These are phyloP conservation scores for Metschnikowia chrysomelidarum DNA, from an alignment of 805 yeast genomes.

Conservation along the genomic window DNA sequence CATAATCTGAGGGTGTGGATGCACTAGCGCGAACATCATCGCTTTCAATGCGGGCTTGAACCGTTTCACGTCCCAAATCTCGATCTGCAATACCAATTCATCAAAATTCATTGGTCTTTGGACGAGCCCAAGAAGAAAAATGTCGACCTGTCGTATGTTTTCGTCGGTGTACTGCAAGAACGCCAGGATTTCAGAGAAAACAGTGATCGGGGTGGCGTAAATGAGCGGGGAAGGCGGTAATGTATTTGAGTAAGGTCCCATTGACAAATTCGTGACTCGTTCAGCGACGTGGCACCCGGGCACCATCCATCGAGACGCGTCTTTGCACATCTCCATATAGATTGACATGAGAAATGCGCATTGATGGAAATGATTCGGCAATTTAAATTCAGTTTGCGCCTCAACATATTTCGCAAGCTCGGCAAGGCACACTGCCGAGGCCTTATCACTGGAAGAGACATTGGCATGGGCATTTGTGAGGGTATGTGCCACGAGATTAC, in stretches of 20 bases:
- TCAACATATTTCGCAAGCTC: slow-evolving; percentile 5
- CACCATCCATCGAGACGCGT: slow-evolving; percentile 28
- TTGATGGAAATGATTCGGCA: slow-evolving; percentile 25
- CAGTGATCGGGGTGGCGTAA: slow-evolving; percentile 25
- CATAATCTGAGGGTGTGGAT: slow-evolving; percentile 30
- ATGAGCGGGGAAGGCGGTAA: slow-evolving; percentile 22
- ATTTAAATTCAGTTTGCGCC: not conserved
- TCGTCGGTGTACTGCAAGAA: slow-evolving; percentile 13
- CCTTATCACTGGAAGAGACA: slow-evolving; percentile 13
- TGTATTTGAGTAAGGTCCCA: slow-evolving; percentile 25
- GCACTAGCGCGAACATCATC: slow-evolving; percentile 29
- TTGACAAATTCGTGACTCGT: slow-evolving; percentile 21
- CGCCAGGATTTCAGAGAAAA: slow-evolving; percentile 14
- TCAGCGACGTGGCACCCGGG: slow-evolving; percentile 16
- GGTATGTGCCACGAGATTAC: slow-evolving; percentile 14
- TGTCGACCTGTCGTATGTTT: slow-evolving; percentile 7
- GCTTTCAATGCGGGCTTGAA: slow-evolving; percentile 25
- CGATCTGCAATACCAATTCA: slow-evolving; percentile 28
- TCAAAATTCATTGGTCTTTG: slow-evolving; percentile 12
- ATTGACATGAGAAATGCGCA: slow-evolving; percentile 28
- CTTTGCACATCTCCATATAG: slow-evolving; percentile 25
- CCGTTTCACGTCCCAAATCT: slow-evolving; percentile 32
- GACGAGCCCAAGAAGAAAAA: slow-evolving; percentile 1
- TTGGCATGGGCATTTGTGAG: slow-evolving; percentile 27
- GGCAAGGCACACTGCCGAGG: slow-evolving; percentile 8